A percentile compares a stretch with the other conserved stretches of the same genome.
These are phyloP conservation scores for Simmondsia chinensis DNA, from an alignment of 148 eudicot genomes.

Conservation along the genomic window DNA sequence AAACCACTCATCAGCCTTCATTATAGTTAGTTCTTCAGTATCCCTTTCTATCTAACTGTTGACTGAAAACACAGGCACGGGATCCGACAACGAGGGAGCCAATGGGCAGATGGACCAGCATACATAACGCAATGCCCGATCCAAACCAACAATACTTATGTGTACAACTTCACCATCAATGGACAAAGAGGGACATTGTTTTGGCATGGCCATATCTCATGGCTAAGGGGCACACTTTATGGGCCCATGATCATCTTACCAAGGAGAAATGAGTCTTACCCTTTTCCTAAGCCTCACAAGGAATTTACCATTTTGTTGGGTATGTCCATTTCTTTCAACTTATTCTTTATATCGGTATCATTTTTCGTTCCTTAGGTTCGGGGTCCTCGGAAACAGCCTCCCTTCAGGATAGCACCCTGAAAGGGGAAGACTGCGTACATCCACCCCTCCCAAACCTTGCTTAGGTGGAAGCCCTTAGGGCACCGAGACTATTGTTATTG, in stretches of 20 bases:
- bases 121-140: slow-evolving; percentile 72
- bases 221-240: slow-evolving; percentile 49
- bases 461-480: no score
- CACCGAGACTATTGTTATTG: no score
- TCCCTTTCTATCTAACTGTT: no score
- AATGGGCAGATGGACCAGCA: slow-evolving; percentile 63
- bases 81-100: slow-evolving; percentile 36
- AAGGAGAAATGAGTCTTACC: slow-evolving; percentile 33
- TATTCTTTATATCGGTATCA: no score
- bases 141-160: slow-evolving; percentile 37
- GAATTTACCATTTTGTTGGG: slow-evolving; percentile 47
- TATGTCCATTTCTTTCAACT: slow-evolving; percentile 1
- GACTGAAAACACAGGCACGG: slow-evolving; percentile 40
- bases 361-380: no score
- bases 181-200: slow-evolving; percentile 59
- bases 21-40: no score
- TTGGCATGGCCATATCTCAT: slow-evolving; percentile 60
- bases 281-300: slow-evolving; percentile 54
- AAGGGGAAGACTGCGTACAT: no score
- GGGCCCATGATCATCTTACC: slow-evolving; percentile 55
- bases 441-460: no score
- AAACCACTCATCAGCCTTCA: no score
- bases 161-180: slow-evolving; percentile 50
- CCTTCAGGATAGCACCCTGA: no score
- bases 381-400: no score